Conservation (phyloP, 2,329 filamentous ascomycete genomes). For the Zopfia rhizophila region DNA sequence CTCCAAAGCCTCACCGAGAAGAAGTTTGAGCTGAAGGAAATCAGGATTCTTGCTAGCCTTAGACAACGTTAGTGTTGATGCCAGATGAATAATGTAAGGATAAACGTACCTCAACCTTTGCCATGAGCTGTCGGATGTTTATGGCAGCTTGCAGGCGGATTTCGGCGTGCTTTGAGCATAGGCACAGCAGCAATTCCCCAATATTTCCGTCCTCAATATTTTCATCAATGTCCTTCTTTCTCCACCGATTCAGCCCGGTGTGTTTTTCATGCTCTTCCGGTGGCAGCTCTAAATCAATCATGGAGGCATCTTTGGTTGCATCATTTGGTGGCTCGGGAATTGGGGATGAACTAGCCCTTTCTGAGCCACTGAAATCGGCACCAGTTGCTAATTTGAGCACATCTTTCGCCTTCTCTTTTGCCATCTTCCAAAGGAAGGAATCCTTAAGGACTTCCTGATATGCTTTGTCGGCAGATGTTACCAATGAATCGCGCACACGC, state of each 20-base stretch:
- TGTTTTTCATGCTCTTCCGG: constrained; percentile 57
- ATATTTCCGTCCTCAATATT: constrained; percentile 81
- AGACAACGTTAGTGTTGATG: constrained; percentile 16
- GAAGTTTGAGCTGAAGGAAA: constrained; percentile 79
- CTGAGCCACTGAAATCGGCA: constrained; percentile 48
- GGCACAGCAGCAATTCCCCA: constrained; percentile 74
- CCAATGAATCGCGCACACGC: constrained; percentile 40
- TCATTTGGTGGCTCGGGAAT: constrained; percentile 27
- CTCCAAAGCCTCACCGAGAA: constrained; percentile 83
- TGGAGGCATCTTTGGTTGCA: constrained; percentile 17
- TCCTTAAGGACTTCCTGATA: constrained; percentile 47
- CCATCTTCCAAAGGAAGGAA: constrained; percentile 50
- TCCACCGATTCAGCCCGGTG: constrained; percentile 69
- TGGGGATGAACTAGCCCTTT: constrained; percentile 42
- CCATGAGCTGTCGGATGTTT: constrained; percentile 72
- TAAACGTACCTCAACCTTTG: constrained; percentile 57
- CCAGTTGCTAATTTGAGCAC: constrained; percentile 46
- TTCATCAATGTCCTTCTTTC: constrained; percentile 79
- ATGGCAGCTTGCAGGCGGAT: constrained; percentile 82
- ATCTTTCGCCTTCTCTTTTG: constrained; percentile 49
- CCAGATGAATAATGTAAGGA: background rate
- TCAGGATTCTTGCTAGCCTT: constrained; percentile 78
- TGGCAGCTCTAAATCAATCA: constrained; percentile 46
- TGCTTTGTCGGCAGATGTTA: constrained; percentile 36
- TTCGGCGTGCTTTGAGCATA: constrained; percentile 78